A percentile compares a stretch with the other conserved stretches of the same genome.
These are phyloP conservation scores for Cercospora beticola DNA, from an alignment of 2,329 filamentous ascomycete species.

Conservation along the genomic window DNA sequence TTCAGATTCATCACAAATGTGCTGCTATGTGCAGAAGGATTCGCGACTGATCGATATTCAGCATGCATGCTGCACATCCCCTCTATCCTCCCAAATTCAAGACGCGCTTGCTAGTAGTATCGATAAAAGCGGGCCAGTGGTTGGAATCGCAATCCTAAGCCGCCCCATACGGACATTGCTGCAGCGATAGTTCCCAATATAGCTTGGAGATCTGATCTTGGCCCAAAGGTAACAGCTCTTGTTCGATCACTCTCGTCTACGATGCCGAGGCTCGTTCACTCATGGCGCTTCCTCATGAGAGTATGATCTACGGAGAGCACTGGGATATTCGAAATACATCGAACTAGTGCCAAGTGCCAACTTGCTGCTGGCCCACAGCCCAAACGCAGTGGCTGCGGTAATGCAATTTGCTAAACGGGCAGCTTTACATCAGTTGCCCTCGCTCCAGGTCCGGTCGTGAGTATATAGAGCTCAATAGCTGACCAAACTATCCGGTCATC, in stretches of 20 bases:
- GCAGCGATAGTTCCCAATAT: background rate
- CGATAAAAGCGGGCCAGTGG: background rate
- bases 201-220: background rate
- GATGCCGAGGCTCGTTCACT: background rate
- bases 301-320: background rate
- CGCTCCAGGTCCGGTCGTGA: background rate
- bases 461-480: background rate
- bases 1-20: slow-evolving; percentile 3
- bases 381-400: background rate
- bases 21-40: background rate
- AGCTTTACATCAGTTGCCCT: background rate
- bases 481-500: background rate
- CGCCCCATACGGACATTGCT: background rate
- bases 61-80: background rate
- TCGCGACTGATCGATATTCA: background rate
- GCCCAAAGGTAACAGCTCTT: background rate
- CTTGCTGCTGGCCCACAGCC: background rate
- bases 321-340: background rate
- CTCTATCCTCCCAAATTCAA: background rate
- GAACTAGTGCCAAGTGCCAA: background rate
- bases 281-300: background rate
- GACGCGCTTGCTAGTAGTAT: background rate
- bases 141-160: background rate
- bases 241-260: background rate
- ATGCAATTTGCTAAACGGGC: background rate